Evolutionary conservation across 805 yeast genomes (phyloP), one percentile per base, ranked within the genome.

Genomic region (Candida railenensis): DNA sequence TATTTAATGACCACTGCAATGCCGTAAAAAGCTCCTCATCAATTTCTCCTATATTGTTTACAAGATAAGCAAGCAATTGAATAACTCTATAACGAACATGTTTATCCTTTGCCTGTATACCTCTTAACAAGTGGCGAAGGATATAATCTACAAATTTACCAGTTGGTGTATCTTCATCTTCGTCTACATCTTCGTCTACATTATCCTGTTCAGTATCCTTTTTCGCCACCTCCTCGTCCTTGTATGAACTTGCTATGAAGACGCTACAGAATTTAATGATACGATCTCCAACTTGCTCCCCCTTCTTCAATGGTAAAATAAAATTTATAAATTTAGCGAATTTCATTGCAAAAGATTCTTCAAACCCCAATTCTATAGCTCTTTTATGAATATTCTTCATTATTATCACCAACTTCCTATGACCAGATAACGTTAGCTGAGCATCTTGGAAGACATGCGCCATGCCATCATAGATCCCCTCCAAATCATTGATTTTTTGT

Each of bases 401-500:
- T 4, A 86, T 75, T 8, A 82, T 78, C 4, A 84, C 80, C 48
- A 87, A 83, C 57, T 87, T 86, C 40, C 87, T 73, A 62, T 90
- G 97, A 1, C 91, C 85, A 0, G 91, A 84, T 28, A 83, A 73
- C 1, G 88, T 75, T 19, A 66, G 52, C 58, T 90, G 97, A 0
- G 94, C 87, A 47, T 85, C 92, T 57, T 87, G 92, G 58, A 90
- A 90, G 3, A 83, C 81, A 47, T 77, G 82, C 1, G 87, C 82
- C 55, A 85, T 68, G 3, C 86, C 80, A 22, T 38, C 43, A 33
- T 55, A 45, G 19, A 68, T 51, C 32, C 61, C 66, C 14, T 58
- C 64, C 2, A 58, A 48, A 9, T 53, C 48, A 1, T 42, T 45
- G n/a, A 62, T 55, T 40, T 49, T 37, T 50, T 49, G 51, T 28